Percentiles rank a stretch among this genome's conserved stretches.
Evolutionary conservation across 2,329 filamentous ascomycete genomes (phyloP).

Genomic region (Scolecobasidium constrictum): DNA sequence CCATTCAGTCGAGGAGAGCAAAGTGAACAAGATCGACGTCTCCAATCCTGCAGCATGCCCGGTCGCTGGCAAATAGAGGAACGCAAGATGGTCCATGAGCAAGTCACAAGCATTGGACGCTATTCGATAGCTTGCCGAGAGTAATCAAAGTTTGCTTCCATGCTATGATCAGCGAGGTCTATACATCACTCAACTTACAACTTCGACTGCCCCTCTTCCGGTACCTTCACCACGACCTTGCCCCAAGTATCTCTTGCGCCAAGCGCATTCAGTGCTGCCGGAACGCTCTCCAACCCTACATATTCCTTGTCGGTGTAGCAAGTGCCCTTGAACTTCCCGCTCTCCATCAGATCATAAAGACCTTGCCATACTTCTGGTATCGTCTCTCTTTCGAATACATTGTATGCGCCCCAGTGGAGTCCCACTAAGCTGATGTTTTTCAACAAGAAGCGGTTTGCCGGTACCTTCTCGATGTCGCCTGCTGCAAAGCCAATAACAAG

Average conservation of each 20-base stretch:
- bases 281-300: conserved; percentile 69
- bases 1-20: conserved; percentile 9
- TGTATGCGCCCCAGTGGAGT: conserved; percentile 84
- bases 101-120: too few species aligned
- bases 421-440: conserved; percentile 91
- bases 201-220: conserved; percentile 46
- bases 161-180: too few species aligned
- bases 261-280: conserved; percentile 63
- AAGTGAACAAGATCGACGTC: conserved; percentile 11
- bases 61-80: conserved; percentile 9
- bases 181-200: too few species aligned
- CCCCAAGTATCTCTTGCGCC: conserved; percentile 84
- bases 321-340: conserved; percentile 72
- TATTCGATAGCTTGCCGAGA: too few species aligned
- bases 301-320: conserved; percentile 75
- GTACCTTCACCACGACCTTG: conserved; percentile 84
- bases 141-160: too few species aligned
- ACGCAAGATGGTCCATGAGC: too few species aligned
- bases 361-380: conserved; percentile 70
- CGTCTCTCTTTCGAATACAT: conserved; percentile 57
- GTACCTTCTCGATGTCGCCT: conserved; percentile 79
- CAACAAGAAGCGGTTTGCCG: conserved; percentile 81
- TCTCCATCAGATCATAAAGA: conserved; percentile 63
- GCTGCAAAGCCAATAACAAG: conserved; percentile 84
- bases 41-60: conserved; percentile 9